Conservation (phyloP, 208 protist species). For the Crithidia mellificae region DNA sequence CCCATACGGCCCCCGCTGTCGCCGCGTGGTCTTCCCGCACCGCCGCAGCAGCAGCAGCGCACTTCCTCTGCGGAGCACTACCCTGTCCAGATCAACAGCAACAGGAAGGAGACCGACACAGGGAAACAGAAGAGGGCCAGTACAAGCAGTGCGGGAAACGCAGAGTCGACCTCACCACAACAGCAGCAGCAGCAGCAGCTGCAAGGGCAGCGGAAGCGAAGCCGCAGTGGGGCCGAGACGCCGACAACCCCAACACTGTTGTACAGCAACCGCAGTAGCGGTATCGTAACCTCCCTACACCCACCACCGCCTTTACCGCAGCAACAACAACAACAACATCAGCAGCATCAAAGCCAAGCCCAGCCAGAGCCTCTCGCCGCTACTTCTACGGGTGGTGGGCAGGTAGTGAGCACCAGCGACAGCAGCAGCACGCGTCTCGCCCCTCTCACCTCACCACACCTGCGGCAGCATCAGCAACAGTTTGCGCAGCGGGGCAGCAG, state of each 20-base stretch:
- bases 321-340: too few relatives aligned
- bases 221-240: background rate
- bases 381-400: too few relatives aligned
- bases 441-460: constrained; percentile 9
- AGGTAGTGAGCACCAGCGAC: too few relatives aligned
- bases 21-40: background rate
- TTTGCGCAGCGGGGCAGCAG: background rate
- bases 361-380: too few relatives aligned
- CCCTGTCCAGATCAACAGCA: too few relatives aligned
- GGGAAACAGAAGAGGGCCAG: too few relatives aligned
- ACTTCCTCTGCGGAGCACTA: background rate
- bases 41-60: background rate
- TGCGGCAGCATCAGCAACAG: constrained; percentile 9
- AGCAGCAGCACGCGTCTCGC: background rate
- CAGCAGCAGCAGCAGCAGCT: background rate
- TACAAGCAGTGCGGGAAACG: too few relatives aligned
- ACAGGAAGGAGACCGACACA: too few relatives aligned
- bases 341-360: too few relatives aligned
- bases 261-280: constrained; percentile 30
- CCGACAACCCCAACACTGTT: constrained; percentile 5
- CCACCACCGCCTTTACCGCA: too few relatives aligned
- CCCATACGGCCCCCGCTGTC: constrained; percentile 1
- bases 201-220: background rate
- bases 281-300: constrained; percentile 2
- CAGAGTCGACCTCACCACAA: background rate